Evolutionary conservation across 2,329 filamentous ascomycete genomes (phyloP), one percentile per base, ranked within the genome.

Genomic region (Fusarium luffae): DNA sequence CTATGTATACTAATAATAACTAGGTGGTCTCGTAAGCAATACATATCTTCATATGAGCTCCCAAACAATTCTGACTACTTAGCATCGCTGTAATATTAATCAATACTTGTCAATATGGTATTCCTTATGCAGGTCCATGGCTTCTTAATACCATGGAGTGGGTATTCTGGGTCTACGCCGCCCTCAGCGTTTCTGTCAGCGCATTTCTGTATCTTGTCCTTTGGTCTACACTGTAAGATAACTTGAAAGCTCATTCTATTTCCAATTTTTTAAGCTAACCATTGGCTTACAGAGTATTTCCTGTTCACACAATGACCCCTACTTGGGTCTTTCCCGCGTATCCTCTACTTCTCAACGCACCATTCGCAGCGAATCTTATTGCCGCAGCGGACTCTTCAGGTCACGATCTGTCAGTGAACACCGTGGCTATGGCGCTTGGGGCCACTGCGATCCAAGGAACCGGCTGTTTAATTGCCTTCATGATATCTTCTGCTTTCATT

Each of bases 251-350:
- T 16, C 12, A 14, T 13, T n/a, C 28, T 4, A 18, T 27, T 42
- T 13, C 42, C 8, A 12, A 21, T 21, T 18, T 30, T n/a, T 16
- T 23, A 4, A 27, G 16, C 44, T 65, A 5, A 60, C 13, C 10
- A 3, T 43, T 28, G 28, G 19, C 40, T 34, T 9, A 7, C 19
- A 86, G 82, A 79, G 81, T 82, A 27, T 85, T 85, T 50, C 85
- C 93, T 0, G 92, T 96, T 49, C 90, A 92, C 34, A 89, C 89
- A 54, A 96, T 97, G 93, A 96, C 93, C 1, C 93, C 93, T 0
- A 89, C 93, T 19, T 96, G 93, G 93, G 93, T 95, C 57, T 96
- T 96, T 70, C 93, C 93, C 0, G 92, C 91, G 1, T 97, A 97
- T 69, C 92, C 93, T 1, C 84, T 96, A 23, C 85, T 97, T 5